Evolutionary conservation across 75 land plant species (phyloP).

Genomic region (Sequoiadendron giganteum): DNA sequence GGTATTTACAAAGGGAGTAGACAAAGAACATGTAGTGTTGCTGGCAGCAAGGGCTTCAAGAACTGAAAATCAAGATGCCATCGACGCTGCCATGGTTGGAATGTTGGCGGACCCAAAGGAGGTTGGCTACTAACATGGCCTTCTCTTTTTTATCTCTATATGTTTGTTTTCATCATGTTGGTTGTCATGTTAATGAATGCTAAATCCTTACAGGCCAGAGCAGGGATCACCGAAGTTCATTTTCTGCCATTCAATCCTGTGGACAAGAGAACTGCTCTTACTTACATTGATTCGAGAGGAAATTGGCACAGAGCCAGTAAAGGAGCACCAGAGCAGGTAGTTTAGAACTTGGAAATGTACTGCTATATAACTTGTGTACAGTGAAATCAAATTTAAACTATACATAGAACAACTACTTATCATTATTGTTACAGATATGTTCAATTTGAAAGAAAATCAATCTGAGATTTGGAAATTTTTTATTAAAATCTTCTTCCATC

Average conservation of each 20-base stretch:
- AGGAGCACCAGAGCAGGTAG: slow-evolving; percentile 89
- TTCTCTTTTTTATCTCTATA: background rate
- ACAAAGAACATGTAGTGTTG: slow-evolving; percentile 31
- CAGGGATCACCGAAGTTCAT: slow-evolving; percentile 69
- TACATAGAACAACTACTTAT: background rate
- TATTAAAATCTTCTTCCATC: background rate
- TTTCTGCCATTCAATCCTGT: slow-evolving; percentile 90
- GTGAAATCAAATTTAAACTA: background rate
- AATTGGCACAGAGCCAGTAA: slow-evolving; percentile 79
- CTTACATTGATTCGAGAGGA: slow-evolving; percentile 65
- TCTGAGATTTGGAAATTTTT: background rate
- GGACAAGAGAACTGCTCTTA: slow-evolving; percentile 87
- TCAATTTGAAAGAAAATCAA: background rate
- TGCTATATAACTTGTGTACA: background rate
- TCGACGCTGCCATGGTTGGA: slow-evolving; percentile 56
- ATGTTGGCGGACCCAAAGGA: slow-evolving; percentile 54
- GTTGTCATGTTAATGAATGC: background rate
- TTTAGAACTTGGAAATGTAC: background rate
- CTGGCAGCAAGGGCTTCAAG: slow-evolving; percentile 47
- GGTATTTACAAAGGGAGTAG: slow-evolving; percentile 43
- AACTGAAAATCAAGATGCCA: slow-evolving; percentile 57
- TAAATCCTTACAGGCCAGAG: slow-evolving; percentile 57
- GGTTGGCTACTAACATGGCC: slow-evolving; percentile 12
- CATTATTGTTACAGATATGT: background rate
- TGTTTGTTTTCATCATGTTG: background rate